A percentile compares a stretch with the other conserved stretches of the same genome.
Evolutionary conservation across 2,329 filamentous ascomycete species (phyloP).

Genomic region (Exophiala aquamarina): DNA sequence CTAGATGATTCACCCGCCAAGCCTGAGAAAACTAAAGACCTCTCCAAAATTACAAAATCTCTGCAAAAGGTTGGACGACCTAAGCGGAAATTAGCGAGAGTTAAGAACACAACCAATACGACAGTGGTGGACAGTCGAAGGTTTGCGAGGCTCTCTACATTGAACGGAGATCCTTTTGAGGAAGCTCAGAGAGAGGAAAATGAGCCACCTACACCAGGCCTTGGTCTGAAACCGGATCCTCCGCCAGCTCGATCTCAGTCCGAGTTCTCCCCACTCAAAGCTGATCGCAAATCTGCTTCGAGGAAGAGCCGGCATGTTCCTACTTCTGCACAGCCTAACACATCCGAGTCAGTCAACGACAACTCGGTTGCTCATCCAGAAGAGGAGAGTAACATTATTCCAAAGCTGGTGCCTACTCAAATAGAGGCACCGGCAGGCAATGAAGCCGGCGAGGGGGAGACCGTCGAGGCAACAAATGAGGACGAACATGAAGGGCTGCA

Average conservation of each 20-base stretch:
- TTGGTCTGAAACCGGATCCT: neutral
- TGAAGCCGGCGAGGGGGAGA: neutral
- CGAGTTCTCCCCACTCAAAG: slow-evolving; percentile 1
- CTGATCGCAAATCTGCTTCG: neutral
- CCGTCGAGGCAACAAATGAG: neutral
- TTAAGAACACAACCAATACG: no score
- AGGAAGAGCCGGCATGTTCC: no score
- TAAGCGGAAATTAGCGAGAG: neutral
- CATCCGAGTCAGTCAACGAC: no score
- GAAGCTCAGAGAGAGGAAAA: neutral
- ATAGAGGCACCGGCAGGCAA: neutral
- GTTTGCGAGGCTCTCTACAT: neutral
- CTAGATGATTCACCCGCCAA: slow-evolving; percentile 23
- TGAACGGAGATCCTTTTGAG: neutral
- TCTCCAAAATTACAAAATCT: slow-evolving; percentile 1
- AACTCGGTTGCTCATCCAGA: no score
- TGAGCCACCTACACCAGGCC: neutral
- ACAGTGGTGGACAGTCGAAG: neutral
- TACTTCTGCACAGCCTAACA: no score
- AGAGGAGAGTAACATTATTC: no score
- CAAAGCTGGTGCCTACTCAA: neutral
- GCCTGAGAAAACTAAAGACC: slow-evolving; percentile 1
- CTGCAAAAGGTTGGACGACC: neutral
- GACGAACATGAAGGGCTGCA: no score
- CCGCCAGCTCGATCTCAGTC: no score